Percentiles rank a stretch among this genome's conserved stretches.
Conservation (phyloP, 176 grass and related monocot genomes). For the Triticum dicoccoides region DNA sequence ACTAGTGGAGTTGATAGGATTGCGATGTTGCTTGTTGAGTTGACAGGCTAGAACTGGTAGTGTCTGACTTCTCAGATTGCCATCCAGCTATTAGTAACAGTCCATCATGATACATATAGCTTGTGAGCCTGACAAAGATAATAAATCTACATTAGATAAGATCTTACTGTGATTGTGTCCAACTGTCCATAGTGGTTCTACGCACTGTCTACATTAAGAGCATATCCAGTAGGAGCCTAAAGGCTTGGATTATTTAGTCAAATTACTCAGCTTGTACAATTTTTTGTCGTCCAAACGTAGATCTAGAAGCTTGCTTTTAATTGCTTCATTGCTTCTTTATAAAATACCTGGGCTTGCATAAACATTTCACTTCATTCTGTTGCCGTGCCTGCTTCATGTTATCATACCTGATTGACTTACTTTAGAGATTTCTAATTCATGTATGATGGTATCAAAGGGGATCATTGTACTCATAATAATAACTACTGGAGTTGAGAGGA, state of each 20-base stretch:
- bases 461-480: no score
- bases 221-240: not conserved
- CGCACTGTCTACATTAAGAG: not conserved
- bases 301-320: not conserved
- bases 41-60: not conserved
- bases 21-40: not conserved
- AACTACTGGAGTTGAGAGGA: no score
- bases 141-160: not conserved
- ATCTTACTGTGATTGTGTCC: not conserved
- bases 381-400: not conserved
- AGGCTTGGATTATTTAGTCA: not conserved
- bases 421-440: constrained; percentile 18
- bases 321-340: not conserved
- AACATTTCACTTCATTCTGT: not conserved
- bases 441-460: no score
- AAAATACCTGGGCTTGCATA: not conserved
- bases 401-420: constrained; percentile 2
- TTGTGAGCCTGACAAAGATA: not conserved
- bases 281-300: not conserved
- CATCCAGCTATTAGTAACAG: not conserved
- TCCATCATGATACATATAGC: not conserved
- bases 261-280: not conserved
- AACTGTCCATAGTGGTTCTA: not conserved
- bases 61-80: not conserved
- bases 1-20: not conserved